Evolutionary conservation across 1,139 yeast genomes (phyloP), one percentile per base, ranked within the genome.

Genomic region (Magnusiomyces tetraspermus): DNA sequence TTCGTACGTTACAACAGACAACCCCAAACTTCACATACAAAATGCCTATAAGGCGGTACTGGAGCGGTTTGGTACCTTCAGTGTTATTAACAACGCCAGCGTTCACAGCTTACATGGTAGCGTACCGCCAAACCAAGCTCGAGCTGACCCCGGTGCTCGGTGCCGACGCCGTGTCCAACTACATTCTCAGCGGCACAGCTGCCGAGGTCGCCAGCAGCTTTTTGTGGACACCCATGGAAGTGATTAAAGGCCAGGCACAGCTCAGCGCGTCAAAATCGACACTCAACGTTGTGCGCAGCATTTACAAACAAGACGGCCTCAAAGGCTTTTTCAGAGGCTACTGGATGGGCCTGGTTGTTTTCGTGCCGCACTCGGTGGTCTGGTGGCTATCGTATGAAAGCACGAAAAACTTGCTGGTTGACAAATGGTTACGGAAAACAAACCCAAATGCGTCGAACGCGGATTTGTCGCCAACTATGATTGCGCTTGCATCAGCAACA

Each of bases 221-320:
- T 45, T 61, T 72, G n/a, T 73, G 75, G 75, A 72, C 76, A 15
- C 76, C 76, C 2, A 71, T 73, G 69, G 76, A 72, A 59, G 75
- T 72, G 10, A 59, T 72, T 50, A 72, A 72, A 58, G 76, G 76
- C 44, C 63, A 75, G 19, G 65, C 70, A 66, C 76, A 72, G 58
- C 67, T 72, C 30, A 60, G 64, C 36, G 59, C 61, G 33, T 55
- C 57, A 11, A 47, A 52, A 15, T 51, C 59, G 19, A 61, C 70
- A 2, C 11, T 54, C 38, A 51, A 56, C 22, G 57, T 68, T 23
- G 51, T 69, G 15, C 53, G 57, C 8, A 50, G 57, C 23, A 70
- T 72, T 13, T 65, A 65, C 52, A 51, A 49, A 15, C 52, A 58
- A n/a, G 74, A 71, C 51, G 75, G 75, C 13, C 3, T 65, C 28